These are phyloP conservation scores for Leccinum subtestaceum DNA, from an alignment of 768 basidiomycete species.

Conservation along the genomic window DNA sequence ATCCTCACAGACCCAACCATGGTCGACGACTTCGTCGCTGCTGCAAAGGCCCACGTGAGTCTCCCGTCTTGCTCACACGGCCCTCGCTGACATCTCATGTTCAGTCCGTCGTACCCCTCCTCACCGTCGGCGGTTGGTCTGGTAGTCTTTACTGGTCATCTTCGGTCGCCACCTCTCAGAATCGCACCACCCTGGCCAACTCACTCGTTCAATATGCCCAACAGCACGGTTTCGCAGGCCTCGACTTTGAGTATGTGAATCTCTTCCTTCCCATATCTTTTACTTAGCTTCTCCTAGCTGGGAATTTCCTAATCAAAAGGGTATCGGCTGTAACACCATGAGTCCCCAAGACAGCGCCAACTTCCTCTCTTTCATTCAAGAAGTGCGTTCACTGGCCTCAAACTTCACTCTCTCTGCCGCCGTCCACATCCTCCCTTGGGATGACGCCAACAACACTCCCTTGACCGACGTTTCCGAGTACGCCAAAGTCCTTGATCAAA, in stretches of 20 bases:
- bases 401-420: conserved; percentile 74
- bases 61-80: not conserved
- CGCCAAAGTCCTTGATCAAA: conserved; percentile 69
- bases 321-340: conserved; percentile 68
- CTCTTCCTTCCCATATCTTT: not conserved
- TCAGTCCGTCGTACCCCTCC: conserved; percentile 53
- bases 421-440: conserved; percentile 63
- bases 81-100: not conserved
- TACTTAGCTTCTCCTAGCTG: conserved; percentile 46
- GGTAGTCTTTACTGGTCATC: conserved; percentile 62
- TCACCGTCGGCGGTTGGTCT: conserved; percentile 69
- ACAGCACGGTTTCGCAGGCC: conserved; percentile 53
- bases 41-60: conserved; percentile 29
- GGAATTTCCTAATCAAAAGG: conserved; percentile 77
- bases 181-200: conserved; percentile 57
- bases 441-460: conserved; percentile 52
- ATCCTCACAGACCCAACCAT: conserved; percentile 1
- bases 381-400: conserved; percentile 54
- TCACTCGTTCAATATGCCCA: conserved; percentile 48
- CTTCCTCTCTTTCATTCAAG: conserved; percentile 72
- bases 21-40: conserved; percentile 21
- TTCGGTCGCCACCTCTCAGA: conserved; percentile 49
- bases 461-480: conserved; percentile 63
- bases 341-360: conserved; percentile 70
- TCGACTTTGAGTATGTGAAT: conserved; percentile 62